Conservation (phyloP, 805 yeast genomes). For the Candida koratica region DNA sequence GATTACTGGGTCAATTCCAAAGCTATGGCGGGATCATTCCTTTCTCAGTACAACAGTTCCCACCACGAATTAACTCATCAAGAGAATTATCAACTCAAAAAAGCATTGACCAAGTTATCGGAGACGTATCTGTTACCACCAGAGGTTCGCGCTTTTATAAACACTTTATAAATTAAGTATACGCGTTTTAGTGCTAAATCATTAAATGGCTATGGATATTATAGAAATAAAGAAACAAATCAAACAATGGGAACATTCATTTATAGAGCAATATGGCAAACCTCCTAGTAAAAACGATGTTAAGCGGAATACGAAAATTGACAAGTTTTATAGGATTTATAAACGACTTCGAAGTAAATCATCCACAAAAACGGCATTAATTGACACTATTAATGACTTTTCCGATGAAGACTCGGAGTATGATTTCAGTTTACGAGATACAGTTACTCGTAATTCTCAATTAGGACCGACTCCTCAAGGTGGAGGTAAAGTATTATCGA, state of each 20-base stretch:
- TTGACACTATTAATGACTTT: conserved; percentile 7
- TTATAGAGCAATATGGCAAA: conserved; percentile 24
- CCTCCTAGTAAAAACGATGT: conserved; percentile 34
- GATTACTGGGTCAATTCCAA: conserved; percentile 27
- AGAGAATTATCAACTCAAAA: conserved; percentile 9
- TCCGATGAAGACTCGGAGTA: conserved; percentile 8
- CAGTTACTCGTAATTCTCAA: conserved; percentile 27
- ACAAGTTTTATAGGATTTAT: conserved; percentile 32
- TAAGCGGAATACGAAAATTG: conserved; percentile 25
- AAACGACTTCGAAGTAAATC: conserved; percentile 15
- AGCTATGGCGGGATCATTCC: conserved; percentile 22
- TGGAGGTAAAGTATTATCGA: conserved; percentile 68
- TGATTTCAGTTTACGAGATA: background rate
- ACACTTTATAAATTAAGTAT: conserved; percentile 9
- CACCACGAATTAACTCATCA: conserved; percentile 1
- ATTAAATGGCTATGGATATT: conserved; percentile 10
- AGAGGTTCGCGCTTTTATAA: conserved; percentile 12
- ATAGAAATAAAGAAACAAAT: conserved; percentile 25
- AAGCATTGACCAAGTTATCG: conserved; percentile 3
- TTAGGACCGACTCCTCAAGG: conserved; percentile 88
- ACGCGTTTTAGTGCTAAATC: conserved; percentile 3
- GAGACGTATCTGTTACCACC: background rate
- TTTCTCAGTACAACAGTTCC: conserved; percentile 2
- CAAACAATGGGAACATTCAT: conserved; percentile 39
- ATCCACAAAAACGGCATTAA: background rate